Percentiles rank a stretch among this genome's conserved stretches.
phyloP scores from a whole-genome alignment of 2,329 filamentous ascomycete species.

The Arthrobotrys conoides region DNA sequence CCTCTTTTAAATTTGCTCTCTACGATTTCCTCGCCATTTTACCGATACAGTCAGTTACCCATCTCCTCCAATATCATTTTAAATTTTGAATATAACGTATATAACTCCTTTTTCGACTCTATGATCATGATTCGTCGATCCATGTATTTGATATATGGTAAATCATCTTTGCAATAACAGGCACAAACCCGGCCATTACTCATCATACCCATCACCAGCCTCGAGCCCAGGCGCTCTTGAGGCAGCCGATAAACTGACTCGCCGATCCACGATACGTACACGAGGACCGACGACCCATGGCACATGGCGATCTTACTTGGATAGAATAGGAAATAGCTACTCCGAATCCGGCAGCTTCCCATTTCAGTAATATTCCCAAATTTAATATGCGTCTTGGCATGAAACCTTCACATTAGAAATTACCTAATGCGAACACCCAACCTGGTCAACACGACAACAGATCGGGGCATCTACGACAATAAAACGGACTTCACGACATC shows the following conservation, averaged over 20 bases:
- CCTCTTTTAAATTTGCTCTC: conserved; percentile 1
- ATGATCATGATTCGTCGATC: not conserved
- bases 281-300: too few relatives aligned
- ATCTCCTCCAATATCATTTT: conserved; percentile 8
- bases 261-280: too few relatives aligned
- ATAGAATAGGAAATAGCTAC: not conserved
- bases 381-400: conserved; percentile 2
- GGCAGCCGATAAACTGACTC: too few relatives aligned
- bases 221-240: too few relatives aligned
- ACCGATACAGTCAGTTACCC: conserved; percentile 19
- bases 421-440: conserved; percentile 26
- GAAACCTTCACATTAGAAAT: not conserved
- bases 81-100: conserved; percentile 17
- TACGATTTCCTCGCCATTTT: conserved; percentile 18
- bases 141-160: conserved; percentile 7
- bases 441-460: conserved; percentile 26
- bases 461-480: conserved; percentile 29
- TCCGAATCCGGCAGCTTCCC: not conserved
- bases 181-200: not conserved
- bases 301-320: not conserved
- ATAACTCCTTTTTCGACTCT: not conserved
- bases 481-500: conserved; percentile 28
- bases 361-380: not conserved
- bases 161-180: conserved; percentile 12
- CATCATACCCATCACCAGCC: too few relatives aligned